Base-by-base conservation (phyloP, 108 stramenopile species). In the Skeletonema costatum region DNA sequence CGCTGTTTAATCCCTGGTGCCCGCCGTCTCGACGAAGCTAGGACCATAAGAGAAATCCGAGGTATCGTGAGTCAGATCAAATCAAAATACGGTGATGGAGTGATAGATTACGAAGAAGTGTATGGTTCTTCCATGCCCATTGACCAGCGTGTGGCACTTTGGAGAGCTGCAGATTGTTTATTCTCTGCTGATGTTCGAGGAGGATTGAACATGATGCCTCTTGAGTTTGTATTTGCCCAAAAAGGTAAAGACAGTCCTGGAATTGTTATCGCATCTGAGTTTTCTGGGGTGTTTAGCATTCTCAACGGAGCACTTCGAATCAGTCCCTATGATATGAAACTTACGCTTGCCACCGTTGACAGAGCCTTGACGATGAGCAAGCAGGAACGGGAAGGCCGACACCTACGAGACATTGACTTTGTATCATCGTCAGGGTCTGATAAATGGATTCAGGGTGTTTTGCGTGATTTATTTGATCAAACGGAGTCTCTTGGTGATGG, bases 281-380 rank as follows among this genome's bases (percentile, higher is more conserved):
- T 93, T 71, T 87, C 90, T 10, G 90, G 93, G 0, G 88, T 89
- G 39, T 74, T 81, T 60, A 68, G 77, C 17, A 81, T 95, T 39
- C 87, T 95, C 53, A 93, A 91, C 73, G 90, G 91, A 16, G 86
- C 88, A 4, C 74, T 95, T 51, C 74, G 87, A 32, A 81, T 95
- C 60, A 93, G 91, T 77, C 92, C 92, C 31, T 95, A 86, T 74
- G 82, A 93, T 44, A 61, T 88, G n/a, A 68, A 85, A 35, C 53
- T 64, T 62, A 74, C 89, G 0, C 73, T 88, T 13, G 63, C 76
- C 4, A 72, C 81, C 21, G 29, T 93, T 7, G 93, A 90, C 44
- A 87, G 86, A 66, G 91, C 93, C 7, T 61, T 93, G 32, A 60
- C 71, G 38, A 86, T 93, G 90, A 63, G 65, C 32, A 77, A 66